Evolutionary conservation across 169 alveolate species (phyloP), one percentile per base, ranked within the genome.

Genomic region (Plasmodium vivax): DNA sequence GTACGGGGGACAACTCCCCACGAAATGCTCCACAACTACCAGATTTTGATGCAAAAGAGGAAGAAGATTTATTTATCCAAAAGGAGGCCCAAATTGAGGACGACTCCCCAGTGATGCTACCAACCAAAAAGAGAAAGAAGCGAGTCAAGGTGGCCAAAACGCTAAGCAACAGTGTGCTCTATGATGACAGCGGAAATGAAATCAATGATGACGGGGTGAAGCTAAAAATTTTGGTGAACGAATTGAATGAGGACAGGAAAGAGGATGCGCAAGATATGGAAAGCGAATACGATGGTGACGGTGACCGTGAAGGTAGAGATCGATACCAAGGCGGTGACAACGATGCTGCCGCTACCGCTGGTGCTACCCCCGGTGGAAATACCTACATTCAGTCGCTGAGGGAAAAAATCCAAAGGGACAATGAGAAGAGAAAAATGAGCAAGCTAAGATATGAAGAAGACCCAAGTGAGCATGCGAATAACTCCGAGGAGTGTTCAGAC

Each of bases 111-210:
- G 41, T 87, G n/a, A 41, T 87, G 81, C 32, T 87, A 23, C 93
- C 93, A 54, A 87, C 87, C 12, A 75, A 77, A 87, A 87, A 87
- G 62, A 75, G 93, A 47, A 77, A 27, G 68, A 87, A 87, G 45
- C 51, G 93, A 19, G 87, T 87, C n/a, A 87, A 54, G 72, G 93
- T 87, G 16, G 79, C 84, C 16, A 87, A 87, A 87, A 87, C 85
- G 23, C 71, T 87, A 77, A 74, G 87, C 43, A 87, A 38, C 34
- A 87, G 93, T 79, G 68, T 77, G 19, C 81, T 87, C 47, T 87
- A 87, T 71, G 93, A 87, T 87, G 93, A 87, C 27, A 30, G 19
- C 68, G 93, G 93, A 12, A 87, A 87, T 87, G 93, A 87, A 87
- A 87, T 87, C 79, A 75, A 45, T 47, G 93, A 87, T 45, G 93